Evolutionary conservation across 2,329 filamentous ascomycete species (phyloP).

Genomic region (Chrysoporthe cubensis): DNA sequence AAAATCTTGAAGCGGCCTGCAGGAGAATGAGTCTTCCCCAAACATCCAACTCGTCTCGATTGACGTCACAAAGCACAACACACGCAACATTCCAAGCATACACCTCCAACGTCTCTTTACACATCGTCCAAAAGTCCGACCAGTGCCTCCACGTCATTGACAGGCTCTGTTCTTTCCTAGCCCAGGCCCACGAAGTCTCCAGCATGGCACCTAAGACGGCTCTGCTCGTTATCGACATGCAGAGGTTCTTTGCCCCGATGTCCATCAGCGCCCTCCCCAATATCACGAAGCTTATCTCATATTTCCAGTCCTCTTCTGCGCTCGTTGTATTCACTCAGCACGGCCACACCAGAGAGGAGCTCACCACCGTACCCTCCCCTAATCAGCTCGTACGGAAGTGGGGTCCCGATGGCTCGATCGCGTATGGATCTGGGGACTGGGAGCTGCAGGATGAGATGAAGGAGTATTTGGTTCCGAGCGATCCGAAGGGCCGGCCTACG

Average conservation of each 20-base stretch:
- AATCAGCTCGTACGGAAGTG: constrained; percentile 45
- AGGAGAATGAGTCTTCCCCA: background rate
- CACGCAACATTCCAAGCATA: background rate
- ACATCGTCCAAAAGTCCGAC: background rate
- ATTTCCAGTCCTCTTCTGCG: constrained; percentile 28
- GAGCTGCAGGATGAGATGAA: constrained; percentile 36
- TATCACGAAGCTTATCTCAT: constrained; percentile 37
- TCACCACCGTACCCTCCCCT: constrained; percentile 34
- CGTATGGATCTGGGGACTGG: constrained; percentile 37
- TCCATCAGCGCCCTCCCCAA: constrained; percentile 39
- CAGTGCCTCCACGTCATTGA: background rate
- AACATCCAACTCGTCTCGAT: background rate
- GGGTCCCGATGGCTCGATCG: constrained; percentile 40
- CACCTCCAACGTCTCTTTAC: background rate
- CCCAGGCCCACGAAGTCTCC: background rate
- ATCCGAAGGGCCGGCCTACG: constrained; percentile 8
- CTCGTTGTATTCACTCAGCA: constrained; percentile 46
- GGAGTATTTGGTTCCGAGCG: constrained; percentile 23
- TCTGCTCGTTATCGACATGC: constrained; percentile 47
- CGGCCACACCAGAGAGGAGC: constrained; percentile 41
- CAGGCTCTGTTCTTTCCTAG: background rate
- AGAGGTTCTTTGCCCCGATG: constrained; percentile 42
- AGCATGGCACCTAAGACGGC: constrained; percentile 35
- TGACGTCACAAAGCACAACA: background rate
- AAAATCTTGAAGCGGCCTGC: too few species aligned